A percentile compares a stretch with the other conserved stretches of the same genome.
Evolutionary conservation across 2,329 filamentous ascomycete species (phyloP).

Genomic region (Xylariaceae sp.): DNA sequence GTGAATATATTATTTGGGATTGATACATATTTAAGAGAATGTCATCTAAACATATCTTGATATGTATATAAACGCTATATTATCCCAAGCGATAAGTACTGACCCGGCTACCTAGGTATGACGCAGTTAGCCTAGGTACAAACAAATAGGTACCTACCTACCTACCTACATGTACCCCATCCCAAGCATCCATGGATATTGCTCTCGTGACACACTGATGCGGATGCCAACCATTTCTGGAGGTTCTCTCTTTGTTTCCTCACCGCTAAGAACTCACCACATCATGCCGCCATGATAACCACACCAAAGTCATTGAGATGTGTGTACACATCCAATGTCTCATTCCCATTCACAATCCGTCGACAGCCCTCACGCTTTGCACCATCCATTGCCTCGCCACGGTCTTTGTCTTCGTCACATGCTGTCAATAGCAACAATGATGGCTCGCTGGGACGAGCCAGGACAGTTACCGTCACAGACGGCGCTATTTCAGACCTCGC

Average conservation of each 20-base stretch:
- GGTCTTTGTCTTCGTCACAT: slow-evolving; percentile 38
- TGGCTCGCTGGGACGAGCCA: slow-evolving; percentile 52
- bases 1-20: no score
- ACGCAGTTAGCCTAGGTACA: slow-evolving; percentile 2
- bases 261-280: slow-evolving; percentile 27
- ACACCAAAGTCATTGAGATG: slow-evolving; percentile 49
- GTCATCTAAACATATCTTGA: no score
- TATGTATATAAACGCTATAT: no score
- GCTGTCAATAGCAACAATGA: slow-evolving; percentile 30
- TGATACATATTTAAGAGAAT: no score
- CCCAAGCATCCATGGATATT: no score
- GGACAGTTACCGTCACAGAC: slow-evolving; percentile 64
- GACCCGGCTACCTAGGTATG: slow-evolving; percentile 1
- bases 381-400: slow-evolving; percentile 19
- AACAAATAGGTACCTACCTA: no score
- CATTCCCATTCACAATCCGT: neutral
- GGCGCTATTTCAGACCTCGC: slow-evolving; percentile 82
- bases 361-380: slow-evolving; percentile 20
- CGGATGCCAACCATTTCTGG: no score
- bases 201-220: no score
- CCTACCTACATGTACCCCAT: no score
- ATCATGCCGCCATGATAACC: slow-evolving; percentile 57
- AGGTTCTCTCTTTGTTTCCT: slow-evolving; percentile 9
- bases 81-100: slow-evolving; percentile 8
- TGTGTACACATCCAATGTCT: slow-evolving; percentile 38